phyloP scores from a whole-genome alignment of 2,329 filamentous ascomycete genomes.

The Sarocladiaceae sp. region DNA sequence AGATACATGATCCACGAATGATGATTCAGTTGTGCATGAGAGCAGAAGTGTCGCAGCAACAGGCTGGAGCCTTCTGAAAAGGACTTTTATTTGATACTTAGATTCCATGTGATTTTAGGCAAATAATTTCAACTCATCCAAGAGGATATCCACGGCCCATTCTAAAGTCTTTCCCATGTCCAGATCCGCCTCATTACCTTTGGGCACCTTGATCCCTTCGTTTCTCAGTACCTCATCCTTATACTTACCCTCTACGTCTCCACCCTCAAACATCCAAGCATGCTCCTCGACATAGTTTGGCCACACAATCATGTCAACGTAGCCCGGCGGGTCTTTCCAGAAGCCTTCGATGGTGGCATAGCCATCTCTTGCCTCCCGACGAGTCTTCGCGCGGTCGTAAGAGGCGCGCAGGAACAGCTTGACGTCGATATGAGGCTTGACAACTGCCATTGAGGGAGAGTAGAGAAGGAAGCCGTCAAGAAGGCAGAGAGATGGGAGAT shows the following conservation, averaged over 20 bases:
- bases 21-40: too few species aligned
- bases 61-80: too few species aligned
- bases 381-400: slow-evolving; percentile 57
- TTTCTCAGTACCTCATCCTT: slow-evolving; percentile 39
- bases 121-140: slow-evolving; percentile 26
- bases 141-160: slow-evolving; percentile 65
- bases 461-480: slow-evolving; percentile 90
- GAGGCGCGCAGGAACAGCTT: slow-evolving; percentile 74
- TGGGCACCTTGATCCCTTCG: slow-evolving; percentile 46
- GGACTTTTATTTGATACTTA: too few species aligned
- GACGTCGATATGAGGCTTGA: slow-evolving; percentile 63
- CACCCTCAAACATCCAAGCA: slow-evolving; percentile 70
- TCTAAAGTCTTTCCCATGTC: slow-evolving; percentile 59
- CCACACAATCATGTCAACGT: slow-evolving; percentile 94
- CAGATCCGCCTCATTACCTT: slow-evolving; percentile 40
- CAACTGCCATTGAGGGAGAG: slow-evolving; percentile 48
- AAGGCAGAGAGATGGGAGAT: slow-evolving; percentile 53
- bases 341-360: slow-evolving; percentile 86
- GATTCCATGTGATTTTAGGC: neutral
- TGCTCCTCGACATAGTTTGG: slow-evolving; percentile 86
- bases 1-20: too few species aligned
- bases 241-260: slow-evolving; percentile 59
- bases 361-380: slow-evolving; percentile 65
- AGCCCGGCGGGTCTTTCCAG: slow-evolving; percentile 91
- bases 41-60: too few species aligned